Percentiles rank a stretch among this genome's conserved stretches.
Conservation (phyloP, 345 rosid genomes). For the Citrus reticulata region DNA sequence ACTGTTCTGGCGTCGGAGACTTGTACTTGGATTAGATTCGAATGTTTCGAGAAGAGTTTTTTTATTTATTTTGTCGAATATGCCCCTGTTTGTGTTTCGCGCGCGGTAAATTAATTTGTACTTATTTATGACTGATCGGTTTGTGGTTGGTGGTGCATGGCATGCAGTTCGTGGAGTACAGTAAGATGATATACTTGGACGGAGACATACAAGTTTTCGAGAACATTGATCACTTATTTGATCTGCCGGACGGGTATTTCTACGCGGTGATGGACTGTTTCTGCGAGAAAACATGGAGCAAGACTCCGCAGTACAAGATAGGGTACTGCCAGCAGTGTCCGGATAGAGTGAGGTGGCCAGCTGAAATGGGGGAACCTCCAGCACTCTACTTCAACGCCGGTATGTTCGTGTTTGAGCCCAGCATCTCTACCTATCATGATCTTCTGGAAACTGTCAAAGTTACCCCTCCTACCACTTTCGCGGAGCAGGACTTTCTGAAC, state of each 20-base stretch:
- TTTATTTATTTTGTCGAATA: too few species aligned
- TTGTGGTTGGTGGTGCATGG: too few species aligned
- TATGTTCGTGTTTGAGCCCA: constrained; percentile 79
- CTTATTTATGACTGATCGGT: too few species aligned
- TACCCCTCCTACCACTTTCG: constrained; percentile 68
- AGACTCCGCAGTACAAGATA: constrained; percentile 65
- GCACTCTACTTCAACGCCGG: constrained; percentile 92
- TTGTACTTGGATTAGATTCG: neutral
- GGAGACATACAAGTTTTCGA: constrained; percentile 84
- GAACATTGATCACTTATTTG: constrained; percentile 80
- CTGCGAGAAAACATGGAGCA: constrained; percentile 87
- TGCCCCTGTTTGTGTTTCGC: too few species aligned
- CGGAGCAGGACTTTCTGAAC: constrained; percentile 94
- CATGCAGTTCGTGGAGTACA: constrained; percentile 73
- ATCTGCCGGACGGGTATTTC: constrained; percentile 54
- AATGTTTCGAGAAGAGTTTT: too few species aligned
- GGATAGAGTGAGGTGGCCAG: constrained; percentile 60
- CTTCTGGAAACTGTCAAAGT: constrained; percentile 40
- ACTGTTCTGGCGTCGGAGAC: neutral
- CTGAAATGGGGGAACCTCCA: constrained; percentile 53
- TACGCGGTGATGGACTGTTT: constrained; percentile 90
- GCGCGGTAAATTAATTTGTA: too few species aligned
- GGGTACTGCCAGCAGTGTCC: constrained; percentile 96
- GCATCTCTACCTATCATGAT: constrained; percentile 39
- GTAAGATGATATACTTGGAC: constrained; percentile 82